Base-by-base conservation (phyloP, 2,329 filamentous ascomycete species). In the Trichoderma harzianum region DNA sequence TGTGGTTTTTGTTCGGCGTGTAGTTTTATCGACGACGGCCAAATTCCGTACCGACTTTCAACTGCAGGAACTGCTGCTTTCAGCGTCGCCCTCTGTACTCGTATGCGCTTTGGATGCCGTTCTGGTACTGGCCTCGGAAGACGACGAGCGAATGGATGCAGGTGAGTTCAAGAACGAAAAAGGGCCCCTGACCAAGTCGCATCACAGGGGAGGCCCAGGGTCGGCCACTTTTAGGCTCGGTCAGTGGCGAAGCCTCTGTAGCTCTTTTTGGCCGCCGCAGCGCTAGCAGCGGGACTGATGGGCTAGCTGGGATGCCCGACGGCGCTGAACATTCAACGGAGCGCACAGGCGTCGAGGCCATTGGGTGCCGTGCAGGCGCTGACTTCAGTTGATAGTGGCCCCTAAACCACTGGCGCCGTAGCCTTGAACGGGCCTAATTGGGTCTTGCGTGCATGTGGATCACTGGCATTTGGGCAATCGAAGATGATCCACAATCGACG, bases 341-440 rank as follows among this genome's bases (percentile, higher is more conserved):
- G 57, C 26, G 57, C 57, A 30, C 28, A 62, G 24, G 57, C 67
- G 28, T 34, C 26, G 11, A 68, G 64, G 53, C 30, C 55, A 72
- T 69, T 72, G 70, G 69, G 64, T 43, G 70, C 70, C 60, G 64
- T 32, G 32, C 39, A 62, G 70, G 70, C 70, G 70, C 70, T 66
- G 61, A 51, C n/a, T 66, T 65, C 63, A 72, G 57, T 36, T 68
- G 64, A 51, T 65, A 18, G 53, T 64, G 64, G 55, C 64, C 64
- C 64, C 64, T 67, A 67, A 67, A 58, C 32, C 51, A 26, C 26
- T 64, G 62, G 62, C 62, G 39, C 62, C 62, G 61, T 39, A 32
- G 53, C 34, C 21, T 67, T 43, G 64, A 18, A 67, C 64, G 64
- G 51, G 62, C 69, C 39, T 61, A 72, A 65, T 65, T 66, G 34